A percentile compares a stretch with the other conserved stretches of the same genome.
phyloP scores from a whole-genome alignment of 2,329 filamentous ascomycete species.

The Parascedosporium putredinis region DNA sequence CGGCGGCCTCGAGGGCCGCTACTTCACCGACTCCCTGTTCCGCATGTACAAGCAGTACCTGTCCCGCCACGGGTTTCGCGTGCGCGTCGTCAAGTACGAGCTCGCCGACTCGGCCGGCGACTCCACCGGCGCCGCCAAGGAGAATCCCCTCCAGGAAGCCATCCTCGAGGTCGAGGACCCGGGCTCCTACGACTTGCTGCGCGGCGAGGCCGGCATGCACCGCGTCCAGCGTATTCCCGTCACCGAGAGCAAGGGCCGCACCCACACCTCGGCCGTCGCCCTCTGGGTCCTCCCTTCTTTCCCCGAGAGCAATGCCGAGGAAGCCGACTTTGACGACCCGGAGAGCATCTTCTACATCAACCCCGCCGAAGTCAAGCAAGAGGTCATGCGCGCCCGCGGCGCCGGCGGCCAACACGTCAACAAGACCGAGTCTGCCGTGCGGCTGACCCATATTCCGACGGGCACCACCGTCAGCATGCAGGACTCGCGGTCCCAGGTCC shows the following conservation, averaged over 20 bases:
- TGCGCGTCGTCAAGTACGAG: conserved; percentile 70
- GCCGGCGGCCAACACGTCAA: conserved; percentile 98
- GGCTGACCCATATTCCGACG: conserved; percentile 82
- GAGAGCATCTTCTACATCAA: conserved; percentile 87
- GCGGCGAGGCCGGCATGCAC: conserved; percentile 88
- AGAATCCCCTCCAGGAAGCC: conserved; percentile 71
- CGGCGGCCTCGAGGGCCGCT: conserved; percentile 79
- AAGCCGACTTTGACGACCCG: conserved; percentile 64
- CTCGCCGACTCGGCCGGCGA: conserved; percentile 51
- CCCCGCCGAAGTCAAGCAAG: conserved; percentile 67
- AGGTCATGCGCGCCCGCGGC: conserved; percentile 86
- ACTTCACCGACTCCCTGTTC: conserved; percentile 80
- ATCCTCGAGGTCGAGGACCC: conserved; percentile 70
- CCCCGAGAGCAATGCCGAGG: conserved; percentile 42
- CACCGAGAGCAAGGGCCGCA: conserved; percentile 83
- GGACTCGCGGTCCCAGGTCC: conserved; percentile 79
- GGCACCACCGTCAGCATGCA: conserved; percentile 85
- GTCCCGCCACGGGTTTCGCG: conserved; percentile 53
- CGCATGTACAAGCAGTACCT: conserved; percentile 86
- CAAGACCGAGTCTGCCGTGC: conserved; percentile 91
- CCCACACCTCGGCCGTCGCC: conserved; percentile 85
- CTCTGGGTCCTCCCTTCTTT: conserved; percentile 88
- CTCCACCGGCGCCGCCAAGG: conserved; percentile 42
- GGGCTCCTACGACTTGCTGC: conserved; percentile 71
- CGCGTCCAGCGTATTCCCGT: conserved; percentile 87